These are phyloP conservation scores for Fusarium succisae DNA, from an alignment of 2,329 filamentous ascomycete genomes.

Conservation along the genomic window DNA sequence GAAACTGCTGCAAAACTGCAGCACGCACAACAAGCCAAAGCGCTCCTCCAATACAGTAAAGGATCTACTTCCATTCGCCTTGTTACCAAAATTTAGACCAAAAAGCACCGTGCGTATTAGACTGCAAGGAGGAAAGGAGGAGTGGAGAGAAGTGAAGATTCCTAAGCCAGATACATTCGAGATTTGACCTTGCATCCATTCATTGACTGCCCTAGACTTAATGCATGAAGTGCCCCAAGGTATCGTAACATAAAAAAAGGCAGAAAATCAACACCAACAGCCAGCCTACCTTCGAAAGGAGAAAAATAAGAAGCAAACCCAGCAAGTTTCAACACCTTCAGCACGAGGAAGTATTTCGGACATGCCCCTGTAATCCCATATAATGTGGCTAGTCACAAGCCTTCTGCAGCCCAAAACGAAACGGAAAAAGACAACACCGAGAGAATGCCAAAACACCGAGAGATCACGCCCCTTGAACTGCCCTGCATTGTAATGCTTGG, in stretches of 20 bases:
- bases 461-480: constrained; percentile 13
- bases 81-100: background rate
- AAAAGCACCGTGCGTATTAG: constrained; percentile 13
- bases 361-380: constrained; percentile 39
- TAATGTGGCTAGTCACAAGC: constrained; percentile 34
- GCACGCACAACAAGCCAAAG: constrained; percentile 40
- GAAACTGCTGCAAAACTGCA: constrained; percentile 42
- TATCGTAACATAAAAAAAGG: constrained; percentile 36
- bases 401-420: constrained; percentile 20
- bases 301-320: constrained; percentile 17
- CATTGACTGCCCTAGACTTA: constrained; percentile 16
- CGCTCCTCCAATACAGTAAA: constrained; percentile 24
- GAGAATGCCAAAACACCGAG: constrained; percentile 35
- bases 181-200: constrained; percentile 28
- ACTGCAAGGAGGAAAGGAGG: constrained; percentile 18
- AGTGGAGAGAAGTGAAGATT: constrained; percentile 31
- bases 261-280: constrained; percentile 4
- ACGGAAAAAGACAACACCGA: constrained; percentile 10
- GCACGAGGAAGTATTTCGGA: constrained; percentile 21
- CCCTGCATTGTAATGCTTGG: constrained; percentile 2
- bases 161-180: constrained; percentile 19
- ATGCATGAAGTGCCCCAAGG: constrained; percentile 28
- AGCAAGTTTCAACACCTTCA: constrained; percentile 14
- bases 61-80: constrained; percentile 16
- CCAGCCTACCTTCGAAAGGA: constrained; percentile 15